Base-by-base conservation (phyloP, 331 rosid genomes). In the Prunus yedoensis region DNA sequence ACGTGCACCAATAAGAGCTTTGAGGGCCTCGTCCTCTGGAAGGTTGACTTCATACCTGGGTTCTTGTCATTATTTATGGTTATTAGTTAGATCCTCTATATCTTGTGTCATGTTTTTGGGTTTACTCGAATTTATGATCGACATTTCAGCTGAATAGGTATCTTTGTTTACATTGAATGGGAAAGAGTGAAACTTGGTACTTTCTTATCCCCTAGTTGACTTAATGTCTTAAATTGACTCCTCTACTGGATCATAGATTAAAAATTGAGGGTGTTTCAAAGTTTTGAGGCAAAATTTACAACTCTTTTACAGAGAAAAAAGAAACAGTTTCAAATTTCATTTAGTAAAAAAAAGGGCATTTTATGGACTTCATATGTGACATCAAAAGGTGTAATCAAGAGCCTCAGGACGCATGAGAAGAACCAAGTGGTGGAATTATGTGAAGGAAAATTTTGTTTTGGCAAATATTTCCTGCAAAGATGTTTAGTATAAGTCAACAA, bases 11-110 rank as follows among this genome's bases (percentile, higher is more conserved):
- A 91, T 95, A 82, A 90, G 99, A 81, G 99, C 99, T 63, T 85
- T 95, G 80, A 88, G 99, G 80, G 83, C 98, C 74, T 95, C 99
- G 76, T 95, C 99, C 30, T 95, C 99, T 28, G 99, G 99, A 87
- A 95, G 99, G 99, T 95, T 78, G 83, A 74, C 83, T 80, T 68
- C 72, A 69, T 64, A 79, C 78, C 49, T 56, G 9, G 41, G 30
- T 47, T 64, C 49, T 70, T 74, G 17, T n/a, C 51, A n/a, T 21
- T 66, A 9, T 82, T 51, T 74, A 12, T 47, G 59, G 58, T 64
- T 62, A 47, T 76, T 53, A 7, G 52, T 81, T 74, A 23, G 69
- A 53, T 45, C 15, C 51, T 71, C 23, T 67, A 52, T 11, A 21
- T 68, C 35, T 13, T 25, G 14, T 17, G 17, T 73, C 47, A 47